Evolutionary conservation across 129 eudicot species (phyloP), one percentile per base, ranked within the genome.

Genomic region (Lactuca sativa): DNA sequence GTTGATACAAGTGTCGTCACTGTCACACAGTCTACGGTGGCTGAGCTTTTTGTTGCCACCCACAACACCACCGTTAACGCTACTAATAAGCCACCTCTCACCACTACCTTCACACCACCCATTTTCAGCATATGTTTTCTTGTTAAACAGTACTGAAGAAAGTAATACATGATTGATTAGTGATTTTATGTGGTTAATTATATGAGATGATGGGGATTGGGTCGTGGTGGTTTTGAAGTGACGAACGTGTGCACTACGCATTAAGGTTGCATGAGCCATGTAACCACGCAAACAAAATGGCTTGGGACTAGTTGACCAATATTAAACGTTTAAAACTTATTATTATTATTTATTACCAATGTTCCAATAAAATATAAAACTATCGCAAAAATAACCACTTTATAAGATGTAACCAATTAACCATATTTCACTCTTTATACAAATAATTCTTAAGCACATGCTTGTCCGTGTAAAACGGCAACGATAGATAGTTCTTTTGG

Each of bases 1-100:
- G 83, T 69, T 32, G 83, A 79, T 53, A 79, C 64, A 16, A 79
- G 83, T 9, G 74, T 68, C 17, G 83, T 79, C 66, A 79, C 83
- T 0, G 79, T 79, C 30, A 64, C 70, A 31, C 79, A 79, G 67
- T 79, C 83, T 3, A 79, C 78, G 7, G 52, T 56, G 0, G 83
- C 83, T 12, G 72, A 54, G 21, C 67, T 69, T 53, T 58, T 79
- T 43, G 36, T 67, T 4, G 14, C 44, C 49, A 62, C 54, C 71
- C 62, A 60, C 6, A 49, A 36, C 11, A 41, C 33, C 68, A 64
- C 56, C 34, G 58, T n/a, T 40, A 40, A 17, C 17, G 72, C 36
- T 38, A 77, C 36, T 38, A 72, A 52, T 52, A 63, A 60, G 4
- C 51, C 56, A 8, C 60, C 44, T 11, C 31, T 56, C 31, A 47